Conservation (phyloP, 2,329 filamentous ascomycete species). For the Fusarium chuoi region DNA sequence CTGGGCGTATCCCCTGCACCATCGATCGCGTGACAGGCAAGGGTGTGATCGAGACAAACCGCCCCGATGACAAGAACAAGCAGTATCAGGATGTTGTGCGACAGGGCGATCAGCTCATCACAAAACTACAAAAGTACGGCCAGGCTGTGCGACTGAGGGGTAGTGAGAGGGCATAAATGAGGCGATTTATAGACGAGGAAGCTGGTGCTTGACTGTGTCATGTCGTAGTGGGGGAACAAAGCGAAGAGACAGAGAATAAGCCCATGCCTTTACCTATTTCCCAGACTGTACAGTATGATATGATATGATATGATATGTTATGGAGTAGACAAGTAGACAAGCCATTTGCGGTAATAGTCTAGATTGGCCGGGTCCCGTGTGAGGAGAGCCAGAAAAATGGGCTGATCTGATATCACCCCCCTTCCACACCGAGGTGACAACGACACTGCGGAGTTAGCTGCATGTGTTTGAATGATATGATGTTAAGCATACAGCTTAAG, state of each 20-base stretch:
- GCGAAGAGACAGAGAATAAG: constrained; percentile 10
- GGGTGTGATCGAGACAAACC: constrained; percentile 97
- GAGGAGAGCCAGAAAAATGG: constrained; percentile 32
- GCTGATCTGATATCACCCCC: constrained; percentile 3
- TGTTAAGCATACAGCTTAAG: constrained; percentile 6
- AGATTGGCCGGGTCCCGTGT: constrained; percentile 39
- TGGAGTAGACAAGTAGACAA: constrained; percentile 48
- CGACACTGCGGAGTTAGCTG: constrained; percentile 14
- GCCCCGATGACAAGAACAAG: constrained; percentile 99
- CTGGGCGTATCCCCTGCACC: constrained; percentile 92
- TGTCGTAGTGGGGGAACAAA: constrained; percentile 12
- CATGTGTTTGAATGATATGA: constrained; percentile 5
- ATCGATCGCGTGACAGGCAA: constrained; percentile 97
- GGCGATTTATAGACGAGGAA: neutral
- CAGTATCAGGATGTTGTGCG: constrained; percentile 98
- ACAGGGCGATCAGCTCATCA: constrained; percentile 97
- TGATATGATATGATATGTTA: constrained; percentile 8
- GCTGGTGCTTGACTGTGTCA: constrained; percentile 21
- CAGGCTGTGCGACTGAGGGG: constrained; percentile 94
- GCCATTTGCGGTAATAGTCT: constrained; percentile 33
- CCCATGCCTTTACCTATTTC: constrained; percentile 34
- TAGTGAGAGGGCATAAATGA: constrained; percentile 78
- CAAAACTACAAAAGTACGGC: constrained; percentile 98
- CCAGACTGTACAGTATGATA: constrained; percentile 40
- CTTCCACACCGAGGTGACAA: constrained; percentile 13